Conservation (phyloP, 2,329 filamentous ascomycete genomes). For the Teratosphaeria viscida region DNA sequence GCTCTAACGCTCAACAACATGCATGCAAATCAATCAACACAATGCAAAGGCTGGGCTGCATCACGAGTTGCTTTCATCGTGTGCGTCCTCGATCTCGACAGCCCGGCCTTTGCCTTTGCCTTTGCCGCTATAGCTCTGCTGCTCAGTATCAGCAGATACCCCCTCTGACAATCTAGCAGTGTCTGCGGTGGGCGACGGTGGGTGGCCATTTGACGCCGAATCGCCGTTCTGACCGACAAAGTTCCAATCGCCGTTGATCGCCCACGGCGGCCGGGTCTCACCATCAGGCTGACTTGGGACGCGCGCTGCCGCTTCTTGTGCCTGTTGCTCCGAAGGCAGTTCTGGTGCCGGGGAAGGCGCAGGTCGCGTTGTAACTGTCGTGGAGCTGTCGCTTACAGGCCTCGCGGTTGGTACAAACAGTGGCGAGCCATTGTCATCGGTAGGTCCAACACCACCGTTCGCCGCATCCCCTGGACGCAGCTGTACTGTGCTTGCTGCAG, state of each 20-base stretch:
- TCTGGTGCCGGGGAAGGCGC: background rate
- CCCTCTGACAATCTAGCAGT: background rate
- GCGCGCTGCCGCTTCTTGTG: conserved; percentile 1
- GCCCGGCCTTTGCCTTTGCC: conserved; percentile 28
- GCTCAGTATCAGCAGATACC: background rate
- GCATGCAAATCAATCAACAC: background rate
- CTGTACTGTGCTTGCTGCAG: background rate
- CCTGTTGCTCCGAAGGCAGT: background rate
- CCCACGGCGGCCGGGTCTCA: conserved; percentile 8
- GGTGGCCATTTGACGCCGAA: background rate
- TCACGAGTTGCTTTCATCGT: conserved; percentile 8
- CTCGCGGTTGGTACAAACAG: conserved; percentile 16
- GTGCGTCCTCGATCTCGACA: conserved; percentile 31
- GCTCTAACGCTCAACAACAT: background rate
- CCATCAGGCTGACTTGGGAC: background rate
- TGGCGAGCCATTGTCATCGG: conserved; percentile 19
- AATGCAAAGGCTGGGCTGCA: too few relatives aligned
- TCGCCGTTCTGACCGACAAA: conserved; percentile 7
- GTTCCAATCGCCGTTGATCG: conserved; percentile 8
- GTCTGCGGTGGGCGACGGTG: background rate
- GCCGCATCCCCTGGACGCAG: background rate
- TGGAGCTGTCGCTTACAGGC: background rate
- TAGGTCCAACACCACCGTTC: conserved; percentile 11
- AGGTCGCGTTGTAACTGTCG: background rate
- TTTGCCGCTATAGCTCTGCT: conserved; percentile 17